Evolutionary conservation across 179 eudicot genomes (phyloP).

Genomic region (Actinidia chinensis): DNA sequence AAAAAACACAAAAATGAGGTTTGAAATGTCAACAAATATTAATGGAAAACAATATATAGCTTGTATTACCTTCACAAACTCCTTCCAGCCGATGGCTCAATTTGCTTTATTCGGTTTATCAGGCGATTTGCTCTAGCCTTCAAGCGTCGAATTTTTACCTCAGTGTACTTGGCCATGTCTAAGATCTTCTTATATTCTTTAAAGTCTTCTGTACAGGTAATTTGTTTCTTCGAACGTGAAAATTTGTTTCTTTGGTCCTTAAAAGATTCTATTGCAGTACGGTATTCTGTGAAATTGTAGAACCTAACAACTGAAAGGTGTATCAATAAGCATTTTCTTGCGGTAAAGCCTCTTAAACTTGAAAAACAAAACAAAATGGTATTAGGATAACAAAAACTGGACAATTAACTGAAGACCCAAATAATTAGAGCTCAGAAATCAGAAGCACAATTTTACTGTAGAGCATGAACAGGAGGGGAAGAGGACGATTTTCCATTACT

Average conservation of each 20-base stretch:
- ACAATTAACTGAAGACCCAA: conserved; percentile 20
- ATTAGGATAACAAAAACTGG: background rate
- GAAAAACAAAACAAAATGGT: background rate
- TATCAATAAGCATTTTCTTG: background rate
- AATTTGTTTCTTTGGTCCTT: conserved; percentile 87
- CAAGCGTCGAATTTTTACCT: conserved; percentile 79
- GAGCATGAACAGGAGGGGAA: background rate
- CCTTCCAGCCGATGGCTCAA: conserved; percentile 99
- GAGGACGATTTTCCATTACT: background rate
- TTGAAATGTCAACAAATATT: background rate
- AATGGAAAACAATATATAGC: background rate
- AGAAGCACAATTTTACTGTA: background rate
- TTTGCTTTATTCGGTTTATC: conserved; percentile 73
- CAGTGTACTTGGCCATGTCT: conserved; percentile 68
- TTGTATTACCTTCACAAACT: conserved; percentile 81
- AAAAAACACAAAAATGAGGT: background rate
- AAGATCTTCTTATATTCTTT: conserved; percentile 83
- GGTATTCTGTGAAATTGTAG: conserved; percentile 62
- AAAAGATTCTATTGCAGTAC: conserved; percentile 69
- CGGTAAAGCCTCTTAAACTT: background rate
- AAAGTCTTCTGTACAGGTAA: conserved; percentile 82
- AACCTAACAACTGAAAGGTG: conserved; percentile 40
- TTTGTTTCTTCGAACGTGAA: conserved; percentile 79
- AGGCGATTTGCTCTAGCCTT: conserved; percentile 75
- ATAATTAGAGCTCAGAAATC: background rate